A percentile compares a stretch with the other conserved stretches of the same genome.
Conservation (phyloP, 176 grass and related monocot genomes). For the Alloteropsis semialata region DNA sequence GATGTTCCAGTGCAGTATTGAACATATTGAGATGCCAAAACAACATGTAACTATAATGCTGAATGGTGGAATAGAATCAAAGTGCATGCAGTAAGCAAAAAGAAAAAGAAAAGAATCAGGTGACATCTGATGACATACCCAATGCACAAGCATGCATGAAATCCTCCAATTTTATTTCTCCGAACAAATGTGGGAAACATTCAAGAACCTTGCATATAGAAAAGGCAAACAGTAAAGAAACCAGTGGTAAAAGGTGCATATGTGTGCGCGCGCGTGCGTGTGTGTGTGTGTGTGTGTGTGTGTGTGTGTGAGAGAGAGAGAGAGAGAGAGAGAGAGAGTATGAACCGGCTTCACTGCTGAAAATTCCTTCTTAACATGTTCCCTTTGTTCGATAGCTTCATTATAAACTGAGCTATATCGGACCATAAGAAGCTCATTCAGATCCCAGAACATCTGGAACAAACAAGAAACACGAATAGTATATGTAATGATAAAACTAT, state of each 20-base stretch:
- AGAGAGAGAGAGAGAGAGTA: slow-evolving; percentile 9
- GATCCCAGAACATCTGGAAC: slow-evolving; percentile 48
- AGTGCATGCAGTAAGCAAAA: not conserved
- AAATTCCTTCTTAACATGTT: slow-evolving; percentile 30
- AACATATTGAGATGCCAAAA: not conserved
- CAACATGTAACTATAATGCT: not conserved
- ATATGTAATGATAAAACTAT: not conserved
- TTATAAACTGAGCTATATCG: slow-evolving; percentile 34
- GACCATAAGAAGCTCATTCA: slow-evolving; percentile 47
- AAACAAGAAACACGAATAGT: not conserved
- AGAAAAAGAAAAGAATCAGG: not conserved
- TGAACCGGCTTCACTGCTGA: slow-evolving; percentile 40
- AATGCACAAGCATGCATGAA: slow-evolving; percentile 74
- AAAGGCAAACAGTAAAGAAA: not conserved
- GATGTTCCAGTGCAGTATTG: not conserved
- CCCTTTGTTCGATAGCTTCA: slow-evolving; percentile 34
- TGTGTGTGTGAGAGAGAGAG: slow-evolving; percentile 4
- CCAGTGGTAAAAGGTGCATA: too few relatives aligned
- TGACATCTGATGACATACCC: slow-evolving; percentile 40
- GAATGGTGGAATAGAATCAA: not conserved
- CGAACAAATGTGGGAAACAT: slow-evolving; percentile 53
- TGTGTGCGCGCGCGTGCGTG: too few relatives aligned
- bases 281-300: too few relatives aligned
- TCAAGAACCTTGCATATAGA: slow-evolving; percentile 60
- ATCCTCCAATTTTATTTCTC: slow-evolving; percentile 48